phyloP scores from a whole-genome alignment of 2,329 filamentous ascomycete species.

The Metarhizium sp. region DNA sequence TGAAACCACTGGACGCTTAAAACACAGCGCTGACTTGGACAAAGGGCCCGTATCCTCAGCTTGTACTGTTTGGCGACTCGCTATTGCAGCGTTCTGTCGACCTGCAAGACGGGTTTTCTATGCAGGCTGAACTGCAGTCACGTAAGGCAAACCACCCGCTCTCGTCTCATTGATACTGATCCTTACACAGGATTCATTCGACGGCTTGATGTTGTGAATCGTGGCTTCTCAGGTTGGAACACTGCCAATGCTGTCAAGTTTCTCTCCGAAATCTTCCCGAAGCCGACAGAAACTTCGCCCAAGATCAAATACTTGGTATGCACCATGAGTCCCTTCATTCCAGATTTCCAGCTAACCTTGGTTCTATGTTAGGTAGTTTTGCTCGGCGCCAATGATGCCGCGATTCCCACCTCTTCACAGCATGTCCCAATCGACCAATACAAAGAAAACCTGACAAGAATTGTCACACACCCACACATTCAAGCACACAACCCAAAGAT shows the following conservation, averaged over 20 bases:
- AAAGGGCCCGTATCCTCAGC: slow-evolving; percentile 49
- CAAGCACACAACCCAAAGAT: slow-evolving; percentile 61
- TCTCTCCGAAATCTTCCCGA: slow-evolving; percentile 61
- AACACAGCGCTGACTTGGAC: background rate
- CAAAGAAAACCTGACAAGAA: slow-evolving; percentile 58
- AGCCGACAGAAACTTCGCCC: slow-evolving; percentile 45
- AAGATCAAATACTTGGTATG: slow-evolving; percentile 60
- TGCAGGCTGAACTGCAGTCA: slow-evolving; percentile 61
- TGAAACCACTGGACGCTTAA: background rate
- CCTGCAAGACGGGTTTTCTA: slow-evolving; percentile 59
- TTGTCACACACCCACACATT: slow-evolving; percentile 64
- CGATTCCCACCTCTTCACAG: slow-evolving; percentile 54
- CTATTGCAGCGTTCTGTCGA: slow-evolving; percentile 63
- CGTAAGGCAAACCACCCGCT: slow-evolving; percentile 35
- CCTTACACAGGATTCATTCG: slow-evolving; percentile 56
- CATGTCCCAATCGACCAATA: slow-evolving; percentile 71
- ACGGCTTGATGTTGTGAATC: slow-evolving; percentile 76
- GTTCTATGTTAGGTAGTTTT: slow-evolving; percentile 52
- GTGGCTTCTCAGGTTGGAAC: slow-evolving; percentile 81
- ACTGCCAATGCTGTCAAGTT: slow-evolving; percentile 63
- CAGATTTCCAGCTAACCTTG: background rate
- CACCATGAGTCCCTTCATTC: background rate
- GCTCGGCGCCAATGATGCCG: slow-evolving; percentile 86
- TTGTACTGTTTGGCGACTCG: slow-evolving; percentile 84
- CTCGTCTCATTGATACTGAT: background rate